A percentile compares a stretch with the other conserved stretches of the same genome.
These are phyloP conservation scores for Aphanoascus verrucosus DNA, from an alignment of 2,329 filamentous ascomycete genomes.

Conservation along the genomic window DNA sequence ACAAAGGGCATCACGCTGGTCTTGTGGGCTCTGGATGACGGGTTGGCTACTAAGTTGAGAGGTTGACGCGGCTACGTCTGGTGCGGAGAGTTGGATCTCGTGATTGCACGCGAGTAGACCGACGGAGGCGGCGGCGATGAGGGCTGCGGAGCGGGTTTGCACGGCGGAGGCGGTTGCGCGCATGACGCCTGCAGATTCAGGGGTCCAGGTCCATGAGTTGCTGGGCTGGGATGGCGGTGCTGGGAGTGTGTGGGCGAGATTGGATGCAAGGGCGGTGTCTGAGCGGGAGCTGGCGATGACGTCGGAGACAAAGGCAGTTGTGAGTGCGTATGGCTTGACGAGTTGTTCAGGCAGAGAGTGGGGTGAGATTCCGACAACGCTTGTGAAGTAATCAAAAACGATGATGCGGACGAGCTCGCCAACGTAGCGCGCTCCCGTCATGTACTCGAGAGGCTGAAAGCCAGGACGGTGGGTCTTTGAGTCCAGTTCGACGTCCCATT, in stretches of 20 bases:
- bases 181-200: constrained; percentile 49
- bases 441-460: constrained; percentile 76
- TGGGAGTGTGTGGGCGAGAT: constrained; percentile 44
- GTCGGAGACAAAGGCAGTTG: constrained; percentile 63
- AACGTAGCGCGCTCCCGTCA: constrained; percentile 68
- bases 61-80: background rate
- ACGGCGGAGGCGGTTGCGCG: constrained; percentile 60
- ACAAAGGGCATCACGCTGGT: background rate
- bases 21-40: background rate
- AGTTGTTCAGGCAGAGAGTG: constrained; percentile 45
- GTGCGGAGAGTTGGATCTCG: constrained; percentile 43
- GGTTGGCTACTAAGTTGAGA: background rate
- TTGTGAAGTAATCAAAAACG: constrained; percentile 53
- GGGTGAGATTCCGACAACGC: constrained; percentile 30
- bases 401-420: constrained; percentile 65
- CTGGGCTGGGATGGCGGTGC: constrained; percentile 27
- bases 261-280: constrained; percentile 40
- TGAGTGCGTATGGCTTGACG: constrained; percentile 50
- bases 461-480: constrained; percentile 53
- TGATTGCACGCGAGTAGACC: constrained; percentile 59
- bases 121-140: constrained; percentile 62
- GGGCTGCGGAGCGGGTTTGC: constrained; percentile 59
- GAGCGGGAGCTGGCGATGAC: constrained; percentile 47
- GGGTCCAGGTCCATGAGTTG: constrained; percentile 51
- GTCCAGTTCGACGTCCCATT: constrained; percentile 59